phyloP scores from a whole-genome alignment of 2,329 filamentous ascomycete genomes.

The Graphilbum ipis-grandicollis region DNA sequence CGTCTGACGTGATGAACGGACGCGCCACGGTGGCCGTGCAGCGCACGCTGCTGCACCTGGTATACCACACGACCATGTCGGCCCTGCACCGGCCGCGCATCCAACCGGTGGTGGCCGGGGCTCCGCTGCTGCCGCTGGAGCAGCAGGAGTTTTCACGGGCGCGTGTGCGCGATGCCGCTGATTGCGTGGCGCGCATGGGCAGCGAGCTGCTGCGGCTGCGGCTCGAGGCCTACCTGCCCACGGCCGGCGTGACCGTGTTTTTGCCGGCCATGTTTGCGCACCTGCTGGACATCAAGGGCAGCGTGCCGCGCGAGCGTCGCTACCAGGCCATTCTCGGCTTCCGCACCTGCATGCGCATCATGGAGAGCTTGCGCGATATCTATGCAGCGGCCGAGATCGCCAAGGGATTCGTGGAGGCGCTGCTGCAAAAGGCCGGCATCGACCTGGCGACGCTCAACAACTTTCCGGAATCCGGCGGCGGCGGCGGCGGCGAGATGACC shows the following conservation, averaged over 20 bases:
- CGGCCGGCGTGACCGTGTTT: constrained; percentile 78
- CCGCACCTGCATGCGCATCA: constrained; percentile 81
- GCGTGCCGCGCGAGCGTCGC: constrained; percentile 58
- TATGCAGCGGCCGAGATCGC: constrained; percentile 93
- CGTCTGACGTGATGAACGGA: constrained; percentile 40
- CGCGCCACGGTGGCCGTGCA: constrained; percentile 48
- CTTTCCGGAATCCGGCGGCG: constrained; percentile 17
- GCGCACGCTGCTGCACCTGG: constrained; percentile 77
- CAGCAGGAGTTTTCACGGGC: constrained; percentile 66
- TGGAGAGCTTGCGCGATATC: constrained; percentile 72
- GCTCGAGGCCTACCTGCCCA: constrained; percentile 67
- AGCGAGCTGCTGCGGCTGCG: constrained; percentile 55
- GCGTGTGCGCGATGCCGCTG: constrained; percentile 68
- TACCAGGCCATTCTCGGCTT: constrained; percentile 64
- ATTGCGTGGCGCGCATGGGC: constrained; percentile 72
- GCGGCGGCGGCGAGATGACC: too few species aligned
- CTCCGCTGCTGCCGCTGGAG: constrained; percentile 34
- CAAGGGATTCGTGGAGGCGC: constrained; percentile 86
- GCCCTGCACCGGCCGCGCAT: constrained; percentile 86
- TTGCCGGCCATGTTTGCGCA: constrained; percentile 89
- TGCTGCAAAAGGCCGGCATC: constrained; percentile 73
- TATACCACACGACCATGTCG: constrained; percentile 81
- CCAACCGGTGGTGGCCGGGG: constrained; percentile 50
- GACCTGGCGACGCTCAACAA: constrained; percentile 32
- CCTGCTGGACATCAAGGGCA: constrained; percentile 78